Base-by-base conservation (phyloP, 208 protist species). In the Trypanosoma melophagium region DNA sequence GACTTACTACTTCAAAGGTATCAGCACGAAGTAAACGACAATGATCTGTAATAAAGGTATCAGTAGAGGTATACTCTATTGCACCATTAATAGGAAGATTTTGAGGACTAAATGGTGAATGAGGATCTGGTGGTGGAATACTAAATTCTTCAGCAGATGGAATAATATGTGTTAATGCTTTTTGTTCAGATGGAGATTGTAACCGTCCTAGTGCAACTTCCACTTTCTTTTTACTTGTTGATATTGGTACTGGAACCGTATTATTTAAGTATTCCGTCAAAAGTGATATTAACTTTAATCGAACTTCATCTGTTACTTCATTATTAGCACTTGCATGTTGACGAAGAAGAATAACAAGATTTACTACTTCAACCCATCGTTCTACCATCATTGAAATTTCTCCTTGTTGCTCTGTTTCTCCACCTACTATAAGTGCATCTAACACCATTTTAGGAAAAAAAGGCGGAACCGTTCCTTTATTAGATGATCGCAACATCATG, bases 21-120 rank as follows among this genome's bases (percentile, higher is more conserved):
- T 96, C 91, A 0, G 91, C 91, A n/a, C 86, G 82, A 8, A 96
- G 80, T 12, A 96, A 77, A 40, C 62, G 66, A 67, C 84, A 85
- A 62, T 96, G 91, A 55, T 85, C 87, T 16, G 44, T 64, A n/a
- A 94, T 83, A 47, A 92, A 92, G 3, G 56, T 65, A 60, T 93
- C 83, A 38, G 78, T 80, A 22, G 66, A 69, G 10, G 28, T 65
- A 75, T 90, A 92, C 49, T 44, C 66, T 1, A 31, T 59, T 10
- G 52, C 55, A 0, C 86, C 84, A 66, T 83, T 86, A 16, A 94
- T 63, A 28, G 91, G 91, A 41, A 96, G 70, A 60, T 93, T 92
- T 4, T 68, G 24, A 16, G 88, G 71, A 0, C 66, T 51, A 52
- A 96, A 96, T 31, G 78, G 38, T 19, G 91, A 96, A 14, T 66